Conservation (phyloP, 2,329 filamentous ascomycete species). For the Fonsecaea multimorphosa region DNA sequence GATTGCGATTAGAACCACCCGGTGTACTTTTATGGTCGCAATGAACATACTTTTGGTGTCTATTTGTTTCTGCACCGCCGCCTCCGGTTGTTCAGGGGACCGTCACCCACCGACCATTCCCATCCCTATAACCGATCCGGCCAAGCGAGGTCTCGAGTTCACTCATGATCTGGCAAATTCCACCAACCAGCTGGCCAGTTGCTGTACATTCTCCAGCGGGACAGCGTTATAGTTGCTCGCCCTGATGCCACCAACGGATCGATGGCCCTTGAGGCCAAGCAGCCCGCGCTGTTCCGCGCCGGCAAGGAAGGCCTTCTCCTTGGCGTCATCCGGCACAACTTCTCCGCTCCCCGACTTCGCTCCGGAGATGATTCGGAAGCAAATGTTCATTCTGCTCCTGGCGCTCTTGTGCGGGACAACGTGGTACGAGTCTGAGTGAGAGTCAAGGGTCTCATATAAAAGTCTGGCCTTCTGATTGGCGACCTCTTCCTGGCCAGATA, state of each 20-base stretch:
- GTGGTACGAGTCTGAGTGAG: slow-evolving; percentile 69
- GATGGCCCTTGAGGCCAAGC: slow-evolving; percentile 85
- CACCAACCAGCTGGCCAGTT: slow-evolving; percentile 52
- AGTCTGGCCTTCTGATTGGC: slow-evolving; percentile 75
- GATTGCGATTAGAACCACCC: neutral
- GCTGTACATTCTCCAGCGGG: slow-evolving; percentile 55
- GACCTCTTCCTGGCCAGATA: slow-evolving; percentile 76
- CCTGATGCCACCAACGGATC: slow-evolving; percentile 83
- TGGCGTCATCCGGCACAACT: slow-evolving; percentile 41
- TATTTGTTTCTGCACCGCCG: neutral
- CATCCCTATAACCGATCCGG: neutral
- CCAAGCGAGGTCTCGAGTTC: neutral
- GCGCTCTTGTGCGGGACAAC: slow-evolving; percentile 77
- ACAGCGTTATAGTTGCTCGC: slow-evolving; percentile 91
- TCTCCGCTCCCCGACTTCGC: slow-evolving; percentile 54
- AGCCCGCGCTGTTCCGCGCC: slow-evolving; percentile 72
- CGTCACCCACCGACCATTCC: neutral
- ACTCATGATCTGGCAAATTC: slow-evolving; percentile 51
- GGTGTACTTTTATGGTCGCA: neutral
- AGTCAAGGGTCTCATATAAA: slow-evolving; percentile 80
- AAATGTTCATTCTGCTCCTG: slow-evolving; percentile 93
- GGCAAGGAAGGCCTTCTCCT: slow-evolving; percentile 81
- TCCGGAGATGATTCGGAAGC: slow-evolving; percentile 73
- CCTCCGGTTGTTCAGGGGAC: neutral
- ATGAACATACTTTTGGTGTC: neutral